Evolutionary conservation across 2,329 filamentous ascomycete genomes (phyloP).

Genomic region (Xylaria sp.): DNA sequence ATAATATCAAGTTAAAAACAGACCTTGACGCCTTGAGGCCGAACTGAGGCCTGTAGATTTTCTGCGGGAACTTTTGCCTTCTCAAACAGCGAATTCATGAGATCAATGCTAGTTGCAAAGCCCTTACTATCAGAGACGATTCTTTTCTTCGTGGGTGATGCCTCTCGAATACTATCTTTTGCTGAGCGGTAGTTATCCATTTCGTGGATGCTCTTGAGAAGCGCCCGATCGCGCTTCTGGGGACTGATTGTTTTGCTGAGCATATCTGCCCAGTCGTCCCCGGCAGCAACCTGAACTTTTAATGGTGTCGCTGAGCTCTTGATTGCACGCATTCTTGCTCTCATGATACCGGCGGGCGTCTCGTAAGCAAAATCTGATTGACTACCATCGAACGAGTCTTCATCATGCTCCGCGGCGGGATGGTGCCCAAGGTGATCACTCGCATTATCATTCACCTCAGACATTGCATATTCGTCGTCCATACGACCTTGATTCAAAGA

Average conservation of each 20-base stretch:
- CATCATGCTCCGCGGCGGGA: constrained; percentile 79
- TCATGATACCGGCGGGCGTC: constrained; percentile 70
- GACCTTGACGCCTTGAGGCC: constrained; percentile 82
- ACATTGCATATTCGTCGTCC: constrained; percentile 81
- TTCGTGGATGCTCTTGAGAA: constrained; percentile 71
- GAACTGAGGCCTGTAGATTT: constrained; percentile 62
- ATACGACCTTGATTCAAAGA: constrained; percentile 73
- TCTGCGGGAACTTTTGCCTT: constrained; percentile 70
- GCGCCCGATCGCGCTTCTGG: constrained; percentile 87
- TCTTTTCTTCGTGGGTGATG: constrained; percentile 51
- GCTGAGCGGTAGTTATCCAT: constrained; percentile 64
- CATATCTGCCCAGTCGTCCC: constrained; percentile 93
- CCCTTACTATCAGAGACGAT: constrained; percentile 65
- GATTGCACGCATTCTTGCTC: constrained; percentile 71
- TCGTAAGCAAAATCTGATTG: constrained; percentile 58
- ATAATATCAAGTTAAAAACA: constrained; percentile 64
- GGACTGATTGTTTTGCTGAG: constrained; percentile 94
- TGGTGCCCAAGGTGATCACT: constrained; percentile 79
- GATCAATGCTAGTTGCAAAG: constrained; percentile 89
- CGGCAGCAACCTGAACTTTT: constrained; percentile 71
- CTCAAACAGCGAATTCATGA: constrained; percentile 95
- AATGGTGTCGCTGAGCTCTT: constrained; percentile 69
- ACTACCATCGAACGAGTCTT: constrained; percentile 66
- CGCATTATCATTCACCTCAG: constrained; percentile 77
- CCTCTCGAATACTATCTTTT: constrained; percentile 46